Evolutionary conservation across 192 early-diverging fungal genomes (phyloP).

Genomic region (Kappamyces sp.): DNA sequence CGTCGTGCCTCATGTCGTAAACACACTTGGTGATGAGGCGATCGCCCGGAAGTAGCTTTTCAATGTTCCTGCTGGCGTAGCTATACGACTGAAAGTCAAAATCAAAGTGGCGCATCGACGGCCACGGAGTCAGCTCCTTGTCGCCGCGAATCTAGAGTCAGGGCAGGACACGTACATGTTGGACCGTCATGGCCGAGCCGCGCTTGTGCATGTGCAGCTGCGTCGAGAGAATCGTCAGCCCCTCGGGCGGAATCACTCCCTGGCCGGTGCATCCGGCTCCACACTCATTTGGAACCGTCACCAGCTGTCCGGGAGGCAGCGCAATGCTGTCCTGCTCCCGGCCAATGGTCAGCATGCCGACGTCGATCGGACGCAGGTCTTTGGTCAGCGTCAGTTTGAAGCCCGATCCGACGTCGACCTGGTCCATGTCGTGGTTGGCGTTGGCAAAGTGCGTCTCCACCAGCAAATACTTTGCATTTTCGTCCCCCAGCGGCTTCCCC

Average conservation of each 20-base stretch:
- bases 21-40: slow-evolving; percentile 8
- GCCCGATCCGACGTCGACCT: slow-evolving; percentile 4
- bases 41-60: slow-evolving; percentile 7
- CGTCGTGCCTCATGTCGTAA: not conserved
- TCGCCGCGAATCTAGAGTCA: not conserved
- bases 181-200: not conserved
- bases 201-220: slow-evolving; percentile 12
- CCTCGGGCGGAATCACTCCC: not conserved
- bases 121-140: slow-evolving; percentile 1
- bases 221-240: not conserved
- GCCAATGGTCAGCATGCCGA: slow-evolving; percentile 12
- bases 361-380: slow-evolving; percentile 14
- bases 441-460: slow-evolving; percentile 15
- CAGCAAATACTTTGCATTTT: not conserved
- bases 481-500: slow-evolving; percentile 10
- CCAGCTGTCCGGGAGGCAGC: not conserved
- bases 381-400: slow-evolving; percentile 8
- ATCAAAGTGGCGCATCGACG: slow-evolving; percentile 7
- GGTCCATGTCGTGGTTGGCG: not conserved
- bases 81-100: slow-evolving; percentile 10
- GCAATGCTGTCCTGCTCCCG: not conserved
- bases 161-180: not conserved
- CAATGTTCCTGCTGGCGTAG: not conserved
- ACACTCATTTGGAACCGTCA: not conserved
- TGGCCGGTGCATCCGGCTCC: slow-evolving; percentile 6